Evolutionary conservation across 768 basidiomycete genomes (phyloP).

Genomic region (Tylopilus sp.): DNA sequence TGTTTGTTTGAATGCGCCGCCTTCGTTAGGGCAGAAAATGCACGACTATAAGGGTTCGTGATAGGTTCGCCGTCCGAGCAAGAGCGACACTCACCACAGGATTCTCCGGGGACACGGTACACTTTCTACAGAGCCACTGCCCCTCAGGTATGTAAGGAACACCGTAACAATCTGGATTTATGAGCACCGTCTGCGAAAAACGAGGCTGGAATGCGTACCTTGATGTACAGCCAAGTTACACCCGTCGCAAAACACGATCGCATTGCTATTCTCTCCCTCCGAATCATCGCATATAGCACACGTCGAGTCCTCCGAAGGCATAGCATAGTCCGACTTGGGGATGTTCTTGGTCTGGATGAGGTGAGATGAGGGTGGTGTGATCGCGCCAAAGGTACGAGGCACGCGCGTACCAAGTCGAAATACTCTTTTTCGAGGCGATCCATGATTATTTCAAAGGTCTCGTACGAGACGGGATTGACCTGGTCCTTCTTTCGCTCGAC

Average conservation of each 20-base stretch:
- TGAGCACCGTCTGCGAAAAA: constrained; percentile 7
- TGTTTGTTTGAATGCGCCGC: constrained; percentile 98
- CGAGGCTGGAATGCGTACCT: constrained; percentile 38
- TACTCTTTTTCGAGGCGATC: constrained; percentile 98
- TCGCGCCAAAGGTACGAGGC: background rate
- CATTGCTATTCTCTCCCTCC: constrained; percentile 98
- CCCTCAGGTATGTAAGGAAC: constrained; percentile 99
- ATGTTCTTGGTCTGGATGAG: constrained; percentile 79
- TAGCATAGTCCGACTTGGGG: constrained; percentile 80
- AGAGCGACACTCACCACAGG: constrained; percentile 67
- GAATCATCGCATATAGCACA: constrained; percentile 98
- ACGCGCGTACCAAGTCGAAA: constrained; percentile 82
- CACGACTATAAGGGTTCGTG: constrained; percentile 57
- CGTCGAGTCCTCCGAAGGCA: constrained; percentile 93
- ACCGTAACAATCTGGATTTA: constrained; percentile 87
- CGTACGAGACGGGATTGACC: constrained; percentile 68
- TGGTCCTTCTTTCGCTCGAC: constrained; percentile 75
- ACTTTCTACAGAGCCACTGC: constrained; percentile 98
- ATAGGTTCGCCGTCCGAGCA: background rate
- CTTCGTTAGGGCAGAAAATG: constrained; percentile 93
- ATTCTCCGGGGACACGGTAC: constrained; percentile 94
- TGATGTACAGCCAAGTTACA: constrained; percentile 99
- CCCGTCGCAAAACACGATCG: constrained; percentile 98
- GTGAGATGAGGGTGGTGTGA: constrained; percentile 1
- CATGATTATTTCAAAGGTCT: constrained; percentile 94